A percentile compares a stretch with the other conserved stretches of the same genome.
Conservation (phyloP, 371 early-diverging fungal genomes). For the Choanephora cucurbitarum region DNA sequence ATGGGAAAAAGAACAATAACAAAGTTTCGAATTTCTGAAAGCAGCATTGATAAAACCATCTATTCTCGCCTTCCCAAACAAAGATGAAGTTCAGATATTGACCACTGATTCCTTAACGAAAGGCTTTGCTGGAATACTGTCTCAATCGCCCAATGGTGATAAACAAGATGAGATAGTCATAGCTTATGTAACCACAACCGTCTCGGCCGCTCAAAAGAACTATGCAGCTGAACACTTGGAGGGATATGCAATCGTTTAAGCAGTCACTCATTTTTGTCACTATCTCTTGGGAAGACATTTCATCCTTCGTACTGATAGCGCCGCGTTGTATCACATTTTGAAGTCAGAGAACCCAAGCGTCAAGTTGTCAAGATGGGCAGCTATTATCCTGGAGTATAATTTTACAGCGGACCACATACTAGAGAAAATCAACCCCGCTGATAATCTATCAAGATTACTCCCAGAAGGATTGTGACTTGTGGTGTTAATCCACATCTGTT, state of each 20-base stretch:
- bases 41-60: slow-evolving; percentile 18
- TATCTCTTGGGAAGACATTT: slow-evolving; percentile 30
- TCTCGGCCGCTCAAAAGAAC: slow-evolving; percentile 13
- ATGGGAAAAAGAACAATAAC: slow-evolving; percentile 23
- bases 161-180: slow-evolving; percentile 21
- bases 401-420: slow-evolving; percentile 6
- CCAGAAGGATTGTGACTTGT: background rate
- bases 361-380: slow-evolving; percentile 16
- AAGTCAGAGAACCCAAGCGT: slow-evolving; percentile 3
- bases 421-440: slow-evolving; percentile 13
- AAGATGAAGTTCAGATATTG: slow-evolving; percentile 28
- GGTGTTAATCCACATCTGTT: background rate
- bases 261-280: slow-evolving; percentile 27
- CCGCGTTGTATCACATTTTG: slow-evolving; percentile 12
- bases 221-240: slow-evolving; percentile 29
- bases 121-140: slow-evolving; percentile 40
- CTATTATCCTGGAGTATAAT: slow-evolving; percentile 14
- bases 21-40: slow-evolving; percentile 26
- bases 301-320: slow-evolving; percentile 8
- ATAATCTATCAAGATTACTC: slow-evolving; percentile 7
- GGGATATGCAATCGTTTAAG: slow-evolving; percentile 38
- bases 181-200: slow-evolving; percentile 20
- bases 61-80: slow-evolving; percentile 31
- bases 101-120: slow-evolving; percentile 33
- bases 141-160: slow-evolving; percentile 28